phyloP scores from a whole-genome alignment of 2,329 filamentous ascomycete genomes.

The Arthrinium puccinioides region DNA sequence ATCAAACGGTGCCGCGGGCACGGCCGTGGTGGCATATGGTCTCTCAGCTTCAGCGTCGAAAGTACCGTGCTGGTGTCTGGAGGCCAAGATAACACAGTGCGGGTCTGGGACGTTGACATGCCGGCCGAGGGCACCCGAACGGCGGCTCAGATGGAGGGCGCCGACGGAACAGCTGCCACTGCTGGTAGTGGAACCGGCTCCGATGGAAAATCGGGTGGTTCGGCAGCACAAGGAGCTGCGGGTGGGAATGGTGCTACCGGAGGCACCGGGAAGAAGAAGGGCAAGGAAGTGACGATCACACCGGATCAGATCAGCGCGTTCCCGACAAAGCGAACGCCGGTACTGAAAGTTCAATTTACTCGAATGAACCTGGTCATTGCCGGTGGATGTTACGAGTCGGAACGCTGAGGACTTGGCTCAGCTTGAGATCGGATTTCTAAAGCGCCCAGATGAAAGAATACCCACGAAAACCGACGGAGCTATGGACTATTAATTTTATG shows the following conservation, averaged over 20 bases:
- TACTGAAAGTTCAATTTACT: constrained; percentile 89
- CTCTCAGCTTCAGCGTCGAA: constrained; percentile 87
- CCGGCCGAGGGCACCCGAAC: constrained; percentile 50
- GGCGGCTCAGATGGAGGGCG: constrained; percentile 27
- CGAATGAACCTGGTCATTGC: constrained; percentile 91
- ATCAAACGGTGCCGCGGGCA: constrained; percentile 93
- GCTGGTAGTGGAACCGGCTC: constrained; percentile 25
- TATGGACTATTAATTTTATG: too few species aligned
- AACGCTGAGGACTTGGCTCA: too few species aligned
- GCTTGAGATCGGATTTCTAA: too few species aligned
- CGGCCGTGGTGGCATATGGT: constrained; percentile 88
- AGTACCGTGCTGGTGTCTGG: constrained; percentile 85
- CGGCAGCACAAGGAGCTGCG: constrained; percentile 19
- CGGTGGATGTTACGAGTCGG: constrained; percentile 62
- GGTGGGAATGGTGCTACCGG: constrained; percentile 20
- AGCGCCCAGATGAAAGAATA: too few species aligned
- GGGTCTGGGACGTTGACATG: constrained; percentile 84
- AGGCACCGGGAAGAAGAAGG: constrained; percentile 57
- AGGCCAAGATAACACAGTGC: constrained; percentile 85
- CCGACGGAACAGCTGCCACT: constrained; percentile 33
- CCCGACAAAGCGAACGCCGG: constrained; percentile 90
- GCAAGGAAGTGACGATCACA: constrained; percentile 83
- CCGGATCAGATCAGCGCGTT: constrained; percentile 94
- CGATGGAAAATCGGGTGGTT: constrained; percentile 29
- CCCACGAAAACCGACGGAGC: too few species aligned